phyloP scores from a whole-genome alignment of 2,329 filamentous ascomycete species.

The Diaporthe sp. region DNA sequence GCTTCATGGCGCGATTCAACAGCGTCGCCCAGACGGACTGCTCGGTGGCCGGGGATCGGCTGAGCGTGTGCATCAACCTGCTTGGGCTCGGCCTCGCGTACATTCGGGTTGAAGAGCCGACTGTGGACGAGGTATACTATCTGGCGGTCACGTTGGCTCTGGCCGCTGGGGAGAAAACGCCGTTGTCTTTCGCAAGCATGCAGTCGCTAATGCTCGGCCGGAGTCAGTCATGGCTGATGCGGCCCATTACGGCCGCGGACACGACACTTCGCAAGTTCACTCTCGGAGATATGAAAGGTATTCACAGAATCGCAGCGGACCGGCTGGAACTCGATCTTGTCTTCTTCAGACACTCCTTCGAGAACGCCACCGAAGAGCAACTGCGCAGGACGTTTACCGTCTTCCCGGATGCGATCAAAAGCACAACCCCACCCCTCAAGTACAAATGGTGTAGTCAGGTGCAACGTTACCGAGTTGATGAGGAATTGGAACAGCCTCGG shows the following conservation, averaged over 20 bases:
- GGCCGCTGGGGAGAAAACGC: neutral
- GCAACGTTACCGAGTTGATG: neutral
- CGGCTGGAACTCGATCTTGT: neutral
- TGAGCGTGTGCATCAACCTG: neutral
- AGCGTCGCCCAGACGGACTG: neutral
- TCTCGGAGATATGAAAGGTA: neutral
- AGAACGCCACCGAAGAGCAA: neutral
- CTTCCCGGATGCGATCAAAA: neutral
- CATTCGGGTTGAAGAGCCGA: neutral
- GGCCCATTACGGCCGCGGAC: neutral
- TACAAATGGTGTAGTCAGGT: neutral
- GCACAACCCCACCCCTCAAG: constrained; percentile 2
- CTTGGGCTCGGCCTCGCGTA: neutral
- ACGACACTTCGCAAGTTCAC: neutral
- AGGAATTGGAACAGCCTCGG: neutral
- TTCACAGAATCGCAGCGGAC: neutral
- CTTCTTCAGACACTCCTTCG: neutral
- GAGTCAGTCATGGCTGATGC: neutral
- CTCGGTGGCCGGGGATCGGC: neutral
- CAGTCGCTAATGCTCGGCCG: neutral
- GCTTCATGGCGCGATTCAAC: neutral
- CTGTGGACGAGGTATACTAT: neutral
- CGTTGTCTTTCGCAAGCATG: neutral
- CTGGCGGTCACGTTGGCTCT: neutral
- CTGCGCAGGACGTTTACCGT: neutral